Conservation (phyloP, 2,329 filamentous ascomycete genomes). For the Penicillium frequentans region DNA sequence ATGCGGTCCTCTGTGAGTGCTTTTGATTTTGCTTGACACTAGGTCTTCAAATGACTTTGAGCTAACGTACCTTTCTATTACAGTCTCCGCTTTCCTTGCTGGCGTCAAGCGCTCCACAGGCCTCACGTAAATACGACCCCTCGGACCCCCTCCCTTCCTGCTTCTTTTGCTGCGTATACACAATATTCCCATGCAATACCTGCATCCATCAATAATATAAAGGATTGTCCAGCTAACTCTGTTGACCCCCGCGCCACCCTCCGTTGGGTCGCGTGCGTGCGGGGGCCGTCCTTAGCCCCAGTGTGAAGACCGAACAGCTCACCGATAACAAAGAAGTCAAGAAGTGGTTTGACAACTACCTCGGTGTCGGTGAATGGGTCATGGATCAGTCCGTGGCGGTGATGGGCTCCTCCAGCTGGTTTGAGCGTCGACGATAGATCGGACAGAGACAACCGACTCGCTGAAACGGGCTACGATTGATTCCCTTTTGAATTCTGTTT, state of each 20-base stretch:
- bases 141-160: slow-evolving; percentile 13
- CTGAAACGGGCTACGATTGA: neutral
- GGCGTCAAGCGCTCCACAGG: slow-evolving; percentile 97
- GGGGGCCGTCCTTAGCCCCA: slow-evolving; percentile 51
- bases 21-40: neutral
- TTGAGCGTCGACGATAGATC: slow-evolving; percentile 78
- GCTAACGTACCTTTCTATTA: slow-evolving; percentile 10
- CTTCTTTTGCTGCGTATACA: neutral
- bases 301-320: slow-evolving; percentile 84
- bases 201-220: neutral
- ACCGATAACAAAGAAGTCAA: slow-evolving; percentile 79
- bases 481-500: neutral
- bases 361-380: slow-evolving; percentile 93
- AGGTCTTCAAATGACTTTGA: neutral
- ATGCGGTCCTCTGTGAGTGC: slow-evolving; percentile 26
- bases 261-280: slow-evolving; percentile 30
- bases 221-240: slow-evolving; percentile 25
- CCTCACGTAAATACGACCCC: slow-evolving; percentile 75
- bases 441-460: neutral
- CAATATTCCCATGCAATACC: neutral
- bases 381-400: slow-evolving; percentile 97
- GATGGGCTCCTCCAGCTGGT: slow-evolving; percentile 83
- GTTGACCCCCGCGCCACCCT: slow-evolving; percentile 28
- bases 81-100: slow-evolving; percentile 93
- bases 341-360: slow-evolving; percentile 89